These are phyloP conservation scores for Tilletiopsis washingtonensis DNA, from an alignment of 1,284 basidiomycete species.

Conservation along the genomic window DNA sequence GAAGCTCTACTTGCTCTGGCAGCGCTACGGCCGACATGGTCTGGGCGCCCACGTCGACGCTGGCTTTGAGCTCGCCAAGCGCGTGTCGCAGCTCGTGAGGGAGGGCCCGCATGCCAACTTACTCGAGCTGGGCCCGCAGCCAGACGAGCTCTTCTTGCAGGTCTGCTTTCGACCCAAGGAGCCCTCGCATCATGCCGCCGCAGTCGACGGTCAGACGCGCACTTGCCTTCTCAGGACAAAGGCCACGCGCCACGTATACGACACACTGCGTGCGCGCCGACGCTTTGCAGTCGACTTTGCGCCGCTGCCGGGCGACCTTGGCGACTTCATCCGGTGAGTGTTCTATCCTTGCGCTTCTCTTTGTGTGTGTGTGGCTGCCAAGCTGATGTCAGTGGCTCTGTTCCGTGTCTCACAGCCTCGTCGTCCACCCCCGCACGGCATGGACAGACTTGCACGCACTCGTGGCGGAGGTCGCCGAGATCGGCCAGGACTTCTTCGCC, in stretches of 20 bases:
- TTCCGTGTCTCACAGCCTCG: slow-evolving; percentile 12
- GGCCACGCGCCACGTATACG: slow-evolving; percentile 14
- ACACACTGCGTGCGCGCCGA: slow-evolving; percentile 16
- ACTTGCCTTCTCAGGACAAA: too few relatives aligned
- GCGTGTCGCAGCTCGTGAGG: slow-evolving; percentile 26
- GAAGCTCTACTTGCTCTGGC: slow-evolving; percentile 49
- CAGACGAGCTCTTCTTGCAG: slow-evolving; percentile 34
- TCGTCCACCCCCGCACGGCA: slow-evolving; percentile 34
- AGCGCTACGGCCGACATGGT: slow-evolving; percentile 44
- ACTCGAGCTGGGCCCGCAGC: slow-evolving; percentile 32
- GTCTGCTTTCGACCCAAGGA: slow-evolving; percentile 35
- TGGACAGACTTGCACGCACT: slow-evolving; percentile 18
- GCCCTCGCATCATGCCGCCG: not conserved
- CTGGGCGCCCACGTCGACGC: slow-evolving; percentile 40
- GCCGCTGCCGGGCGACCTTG: slow-evolving; percentile 21
- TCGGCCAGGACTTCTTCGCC: slow-evolving; percentile 14
- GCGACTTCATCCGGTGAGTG: slow-evolving; percentile 22
- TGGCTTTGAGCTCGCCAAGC: slow-evolving; percentile 21
- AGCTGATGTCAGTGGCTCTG: too few relatives aligned
- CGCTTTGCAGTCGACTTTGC: slow-evolving; percentile 42
- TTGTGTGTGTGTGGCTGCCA: not conserved
- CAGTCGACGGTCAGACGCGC: too few relatives aligned
- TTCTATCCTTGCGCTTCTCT: not conserved
- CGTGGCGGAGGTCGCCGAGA: slow-evolving; percentile 23
- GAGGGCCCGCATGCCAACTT: slow-evolving; percentile 26